These are phyloP conservation scores for Boletus pseudo-olivaceus DNA, from an alignment of 768 basidiomycete species.

Conservation along the genomic window DNA sequence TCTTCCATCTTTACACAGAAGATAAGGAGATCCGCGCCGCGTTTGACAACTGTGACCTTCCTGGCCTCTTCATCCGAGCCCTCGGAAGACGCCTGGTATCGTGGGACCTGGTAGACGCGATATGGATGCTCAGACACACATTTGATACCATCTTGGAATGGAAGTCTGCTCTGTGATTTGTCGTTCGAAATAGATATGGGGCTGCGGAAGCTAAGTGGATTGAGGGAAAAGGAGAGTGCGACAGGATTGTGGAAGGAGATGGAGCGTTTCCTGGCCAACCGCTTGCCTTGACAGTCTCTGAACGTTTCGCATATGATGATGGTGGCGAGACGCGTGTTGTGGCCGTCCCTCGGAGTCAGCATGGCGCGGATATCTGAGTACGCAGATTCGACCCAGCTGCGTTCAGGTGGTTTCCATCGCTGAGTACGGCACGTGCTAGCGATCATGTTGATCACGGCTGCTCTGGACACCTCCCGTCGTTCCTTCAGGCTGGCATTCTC, in stretches of 20 bases:
- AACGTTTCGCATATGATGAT: conserved; percentile 26
- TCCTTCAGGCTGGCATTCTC: conserved; percentile 9
- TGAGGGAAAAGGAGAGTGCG: conserved; percentile 10
- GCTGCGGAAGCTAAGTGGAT: conserved; percentile 19
- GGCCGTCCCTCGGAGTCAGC: conserved; percentile 11
- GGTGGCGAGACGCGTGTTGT: conserved; percentile 9
- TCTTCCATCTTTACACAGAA: conserved; percentile 19
- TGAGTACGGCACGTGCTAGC: conserved; percentile 13
- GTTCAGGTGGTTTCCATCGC: conserved; percentile 29
- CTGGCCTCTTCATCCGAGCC: conserved; percentile 4
- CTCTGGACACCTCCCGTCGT: conserved; percentile 26
- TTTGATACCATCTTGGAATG: conserved; percentile 17
- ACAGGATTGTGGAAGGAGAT: conserved; percentile 25
- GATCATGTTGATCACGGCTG: conserved; percentile 22
- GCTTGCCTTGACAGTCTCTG: background rate
- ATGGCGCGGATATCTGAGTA: conserved; percentile 26
- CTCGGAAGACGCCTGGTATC: background rate
- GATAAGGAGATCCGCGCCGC: conserved; percentile 25
- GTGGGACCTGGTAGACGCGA: conserved; percentile 25
- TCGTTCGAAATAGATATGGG: conserved; percentile 20
- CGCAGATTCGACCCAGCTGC: conserved; percentile 26
- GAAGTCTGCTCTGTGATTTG: conserved; percentile 12
- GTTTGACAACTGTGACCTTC: conserved; percentile 12
- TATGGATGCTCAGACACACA: conserved; percentile 6
- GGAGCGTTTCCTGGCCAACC: conserved; percentile 12